These are phyloP conservation scores for Glaciozyma martinii DNA, from an alignment of 768 basidiomycete species.

Conservation along the genomic window DNA sequence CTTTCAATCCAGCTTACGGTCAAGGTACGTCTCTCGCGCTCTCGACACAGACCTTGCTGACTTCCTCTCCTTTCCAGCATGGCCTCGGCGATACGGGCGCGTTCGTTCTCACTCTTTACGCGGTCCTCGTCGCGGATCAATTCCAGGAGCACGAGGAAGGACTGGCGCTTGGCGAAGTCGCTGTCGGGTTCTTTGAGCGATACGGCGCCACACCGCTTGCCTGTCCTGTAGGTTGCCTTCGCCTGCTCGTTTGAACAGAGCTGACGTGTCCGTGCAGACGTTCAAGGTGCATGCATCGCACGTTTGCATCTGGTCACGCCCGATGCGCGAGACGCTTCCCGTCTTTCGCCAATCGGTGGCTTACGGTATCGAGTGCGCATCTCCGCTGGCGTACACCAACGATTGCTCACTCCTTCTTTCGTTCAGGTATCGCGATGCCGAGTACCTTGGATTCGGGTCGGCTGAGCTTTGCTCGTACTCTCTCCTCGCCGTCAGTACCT, in stretches of 20 bases:
- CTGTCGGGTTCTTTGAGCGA: conserved; percentile 17
- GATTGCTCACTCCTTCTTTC: too few relatives aligned
- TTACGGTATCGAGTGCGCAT: conserved; percentile 5
- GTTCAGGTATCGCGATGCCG: conserved; percentile 16
- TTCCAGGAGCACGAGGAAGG: conserved; percentile 1
- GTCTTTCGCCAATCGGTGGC: conserved; percentile 11
- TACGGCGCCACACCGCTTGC: conserved; percentile 18
- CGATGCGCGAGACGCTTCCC: conserved; percentile 5
- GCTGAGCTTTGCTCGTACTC: conserved; percentile 3
- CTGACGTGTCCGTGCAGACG: neutral
- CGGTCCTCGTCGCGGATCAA: conserved; percentile 11
- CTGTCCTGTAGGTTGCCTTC: conserved; percentile 1
- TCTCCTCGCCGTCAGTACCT: neutral
- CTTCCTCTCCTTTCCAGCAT: neutral
- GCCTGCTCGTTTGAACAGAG: too few relatives aligned
- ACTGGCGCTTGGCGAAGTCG: conserved; percentile 18
- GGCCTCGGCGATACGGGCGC: conserved; percentile 24
- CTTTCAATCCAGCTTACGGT: conserved; percentile 2
- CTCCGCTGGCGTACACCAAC: too few relatives aligned
- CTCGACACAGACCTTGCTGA: neutral
- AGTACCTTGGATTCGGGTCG: conserved; percentile 23
- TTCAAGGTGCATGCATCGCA: conserved; percentile 28
- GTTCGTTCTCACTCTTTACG: conserved; percentile 24
- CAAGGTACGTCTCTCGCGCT: too few relatives aligned
- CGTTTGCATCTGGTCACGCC: conserved; percentile 14